Base-by-base conservation (phyloP, 305 asterid genomes). In the Solanum hybrid region DNA sequence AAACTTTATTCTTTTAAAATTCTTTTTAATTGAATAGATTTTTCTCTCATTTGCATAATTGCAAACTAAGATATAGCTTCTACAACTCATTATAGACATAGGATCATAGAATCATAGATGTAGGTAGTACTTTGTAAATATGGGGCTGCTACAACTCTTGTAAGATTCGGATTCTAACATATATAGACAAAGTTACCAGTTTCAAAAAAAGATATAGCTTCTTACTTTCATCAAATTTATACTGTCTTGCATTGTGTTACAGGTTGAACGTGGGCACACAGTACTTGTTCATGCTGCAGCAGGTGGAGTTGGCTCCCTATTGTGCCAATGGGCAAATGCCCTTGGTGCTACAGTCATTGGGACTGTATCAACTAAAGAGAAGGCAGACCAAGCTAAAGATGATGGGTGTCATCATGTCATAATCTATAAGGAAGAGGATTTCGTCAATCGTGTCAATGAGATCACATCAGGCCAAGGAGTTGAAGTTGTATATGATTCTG, bases 261-360 rank as follows among this genome's bases (percentile, higher is more conserved):
- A 96, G 99, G 99, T 97, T 91, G 98, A 96, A 91, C 90, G 87
- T 51, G 98, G 99, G 84, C 98, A 97, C 90, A 95, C 96, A 3
- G 94, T 96, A 89, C 99, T 96, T 88, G 77, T 97, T 90, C 99
- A 96, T 91, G 99, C 99, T 79, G 99, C 99, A 79, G 98, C 99
- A 22, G 98, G 99, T 90, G 99, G 99, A 75, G 98, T 95, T 65
- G 99, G 99, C 79, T 96, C 99, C 86, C 90, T 97, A 45, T 78
- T 97, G 91, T 97, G 99, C 93, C 99, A 97, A 91, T 97, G 99
- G 99, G 98, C 98, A 75, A 96, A 91, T 77, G 95, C 98, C 17
- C 96, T 95, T 73, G 99, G 99, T 86, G 99, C 99, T 75, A 96
- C 97, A 1, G 98, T 97, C 72, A 96, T 97, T 12, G 99, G 99